Base-by-base conservation (phyloP, 345 rosid species). In the Rhizophora mangle region DNA sequence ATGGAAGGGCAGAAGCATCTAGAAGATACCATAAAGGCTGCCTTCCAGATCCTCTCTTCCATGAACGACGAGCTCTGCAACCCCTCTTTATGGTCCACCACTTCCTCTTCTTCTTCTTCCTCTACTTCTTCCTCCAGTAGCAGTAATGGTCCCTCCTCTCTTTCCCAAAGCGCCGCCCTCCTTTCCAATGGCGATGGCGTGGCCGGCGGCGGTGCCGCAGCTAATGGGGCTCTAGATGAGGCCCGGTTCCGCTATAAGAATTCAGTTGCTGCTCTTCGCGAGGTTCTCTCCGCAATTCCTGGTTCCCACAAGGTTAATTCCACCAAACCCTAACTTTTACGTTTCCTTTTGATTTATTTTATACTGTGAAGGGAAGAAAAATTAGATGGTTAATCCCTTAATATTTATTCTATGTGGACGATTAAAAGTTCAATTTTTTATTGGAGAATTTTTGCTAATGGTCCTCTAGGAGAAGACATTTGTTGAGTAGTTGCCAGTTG, bases 21-120 rank as follows among this genome's bases (percentile, higher is more conserved):
- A 11, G 92, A 96, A 74, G 93, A 92, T 59, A 96, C 96, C 18
- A 87, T 96, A 30, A 87, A 89, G 76, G 87, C 98, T 1, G 98
- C 96, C 19, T 92, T 81, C 74, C 90, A 83, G 78, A 89, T 96
- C 30, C 87, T 96, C 69, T 81, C 88, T 52, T 86, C 96, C 74
- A 92, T 90, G 93, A 92, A 92, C 78, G 95, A 92, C 70, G 98
- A 92, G 88, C 97, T 96, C 49, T 92, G 98, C 77, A 92, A 90
- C 67, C 91, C 96, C 1, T 63, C 88, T 59, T 74, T 92, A 34
- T 95, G 99, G 99, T 82, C 95, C 60, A 82, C 90, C 34, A 64
- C 85, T 5, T 0, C 83, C 26, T n/a, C 76, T 34, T 29, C 77
- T 46, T 11, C 66, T 15, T 31, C 63, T 21, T 36, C 71, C 29